Evolutionary conservation across 2,329 filamentous ascomycete genomes (phyloP).

Genomic region (Tolypocladium cylindrosporum): DNA sequence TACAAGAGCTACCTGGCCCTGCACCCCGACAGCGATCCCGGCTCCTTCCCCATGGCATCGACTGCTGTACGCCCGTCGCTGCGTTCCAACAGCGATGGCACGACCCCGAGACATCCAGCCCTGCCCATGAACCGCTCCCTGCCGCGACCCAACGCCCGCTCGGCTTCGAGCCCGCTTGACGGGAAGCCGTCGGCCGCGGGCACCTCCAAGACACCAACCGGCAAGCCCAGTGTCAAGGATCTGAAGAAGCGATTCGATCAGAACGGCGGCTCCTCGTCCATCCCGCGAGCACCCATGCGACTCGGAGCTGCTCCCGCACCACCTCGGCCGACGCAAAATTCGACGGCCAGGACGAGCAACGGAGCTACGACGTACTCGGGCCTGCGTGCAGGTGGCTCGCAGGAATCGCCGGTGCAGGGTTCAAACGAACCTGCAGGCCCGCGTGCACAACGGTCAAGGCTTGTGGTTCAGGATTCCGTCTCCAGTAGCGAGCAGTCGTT

Average conservation of each 20-base stretch:
- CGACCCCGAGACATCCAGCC: slow-evolving; percentile 36
- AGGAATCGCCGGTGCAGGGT: slow-evolving; percentile 6
- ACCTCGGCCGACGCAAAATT: slow-evolving; percentile 20
- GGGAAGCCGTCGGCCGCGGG: slow-evolving; percentile 22
- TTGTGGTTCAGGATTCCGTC: slow-evolving; percentile 38
- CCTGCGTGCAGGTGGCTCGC: slow-evolving; percentile 18
- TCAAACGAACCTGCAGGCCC: slow-evolving; percentile 12
- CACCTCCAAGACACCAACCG: slow-evolving; percentile 20
- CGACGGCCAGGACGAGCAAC: slow-evolving; percentile 19
- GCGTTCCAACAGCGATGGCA: slow-evolving; percentile 40
- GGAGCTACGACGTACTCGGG: slow-evolving; percentile 30
- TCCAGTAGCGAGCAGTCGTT: slow-evolving; percentile 48
- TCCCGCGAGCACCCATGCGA: slow-evolving; percentile 25
- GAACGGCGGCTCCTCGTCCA: slow-evolving; percentile 29
- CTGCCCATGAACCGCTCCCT: slow-evolving; percentile 28
- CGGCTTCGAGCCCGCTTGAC: slow-evolving; percentile 46
- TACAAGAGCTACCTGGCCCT: slow-evolving; percentile 39
- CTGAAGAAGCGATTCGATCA: slow-evolving; percentile 72
- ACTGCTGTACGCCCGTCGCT: slow-evolving; percentile 30
- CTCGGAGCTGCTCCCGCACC: slow-evolving; percentile 16
- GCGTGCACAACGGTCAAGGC: slow-evolving; percentile 34
- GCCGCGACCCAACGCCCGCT: slow-evolving; percentile 35
- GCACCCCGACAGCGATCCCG: slow-evolving; percentile 23
- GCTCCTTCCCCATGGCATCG: slow-evolving; percentile 25
- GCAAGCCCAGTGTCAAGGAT: slow-evolving; percentile 67